Evolutionary conservation across 176 grass and related monocot genomes (phyloP).

Genomic region (barley (Hordeum vulgare)): DNA sequence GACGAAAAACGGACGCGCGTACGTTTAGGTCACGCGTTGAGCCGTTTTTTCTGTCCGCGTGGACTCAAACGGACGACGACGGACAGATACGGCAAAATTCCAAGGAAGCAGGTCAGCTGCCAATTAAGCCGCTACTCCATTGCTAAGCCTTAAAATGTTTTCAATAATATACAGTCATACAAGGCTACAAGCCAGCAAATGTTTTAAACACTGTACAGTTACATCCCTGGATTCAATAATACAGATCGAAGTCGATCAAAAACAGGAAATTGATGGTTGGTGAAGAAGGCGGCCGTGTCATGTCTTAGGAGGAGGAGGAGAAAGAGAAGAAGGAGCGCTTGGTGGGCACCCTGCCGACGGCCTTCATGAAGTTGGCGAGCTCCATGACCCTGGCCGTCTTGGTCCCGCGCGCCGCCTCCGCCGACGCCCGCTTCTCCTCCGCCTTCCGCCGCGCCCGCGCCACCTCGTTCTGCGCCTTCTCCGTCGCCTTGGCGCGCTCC

Average conservation of each 20-base stretch:
- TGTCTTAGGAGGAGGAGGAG: conserved; percentile 7
- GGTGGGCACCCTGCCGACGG: conserved; percentile 50
- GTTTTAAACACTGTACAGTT: background rate
- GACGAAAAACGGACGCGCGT: no score
- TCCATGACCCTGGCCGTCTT: conserved; percentile 51
- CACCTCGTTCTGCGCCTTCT: conserved; percentile 61
- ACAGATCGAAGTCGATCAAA: background rate
- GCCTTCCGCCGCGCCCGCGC: conserved; percentile 49
- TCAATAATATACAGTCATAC: background rate
- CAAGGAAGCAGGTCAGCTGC: no score
- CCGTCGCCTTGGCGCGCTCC: conserved; percentile 56
- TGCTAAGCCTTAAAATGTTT: background rate
- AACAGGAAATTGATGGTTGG: background rate
- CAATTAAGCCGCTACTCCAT: no score
- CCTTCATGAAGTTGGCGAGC: conserved; percentile 55
- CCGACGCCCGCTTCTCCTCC: conserved; percentile 52
- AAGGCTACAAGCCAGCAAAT: background rate
- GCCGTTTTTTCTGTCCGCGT: no score
- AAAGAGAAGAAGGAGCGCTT: conserved; percentile 59
- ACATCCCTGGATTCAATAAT: background rate
- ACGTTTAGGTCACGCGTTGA: no score
- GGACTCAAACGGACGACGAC: no score
- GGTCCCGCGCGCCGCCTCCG: conserved; percentile 44
- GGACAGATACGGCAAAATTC: no score
- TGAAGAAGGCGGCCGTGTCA: no score